Percentiles rank a stretch among this genome's conserved stretches.
These are phyloP conservation scores for Hordeum vulgare DNA, from an alignment of 176 grass and related monocot species.

Conservation along the genomic window MorexV3_pseudomolecules_assembly NC_058523.1:540640947-540641446, in stretches of 20 bases:
- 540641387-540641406: slow-evolving; percentile 24
- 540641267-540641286: slow-evolving; percentile 20
- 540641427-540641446: not conserved
- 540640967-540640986: not conserved
- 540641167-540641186: slow-evolving; percentile 74
- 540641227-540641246: slow-evolving; percentile 71
- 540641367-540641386: not conserved
- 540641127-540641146: not conserved
- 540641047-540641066: not conserved
- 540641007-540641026: not conserved
- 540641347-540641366: not conserved
- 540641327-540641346: not conserved
- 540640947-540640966: slow-evolving; percentile 1
- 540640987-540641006: not conserved
- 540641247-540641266: slow-evolving; percentile 75
- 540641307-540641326: slow-evolving; percentile 9
- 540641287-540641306: slow-evolving; percentile 3
- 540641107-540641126: slow-evolving; percentile 5
- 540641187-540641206: slow-evolving; percentile 98
- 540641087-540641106: slow-evolving; percentile 6
- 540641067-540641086: not conserved
- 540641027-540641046: slow-evolving; percentile 10
- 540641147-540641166: slow-evolving; percentile 8
- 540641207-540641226: slow-evolving; percentile 70
- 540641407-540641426: not conserved